phyloP scores from a whole-genome alignment of 805 yeast species.

The Isabelozyma gotoi region DNA sequence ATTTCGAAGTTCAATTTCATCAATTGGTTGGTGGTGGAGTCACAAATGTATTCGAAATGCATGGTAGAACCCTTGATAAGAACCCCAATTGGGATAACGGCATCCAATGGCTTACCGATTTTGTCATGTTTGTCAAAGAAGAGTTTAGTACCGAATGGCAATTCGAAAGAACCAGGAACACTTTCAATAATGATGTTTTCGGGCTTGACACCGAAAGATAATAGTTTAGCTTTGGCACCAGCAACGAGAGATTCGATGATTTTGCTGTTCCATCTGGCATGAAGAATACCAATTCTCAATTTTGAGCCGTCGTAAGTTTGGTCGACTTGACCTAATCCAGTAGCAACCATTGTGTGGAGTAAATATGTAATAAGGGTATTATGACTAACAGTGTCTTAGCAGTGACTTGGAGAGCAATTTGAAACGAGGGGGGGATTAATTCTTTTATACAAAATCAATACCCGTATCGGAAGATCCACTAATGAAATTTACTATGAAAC shows the following conservation, averaged over 20 bases:
- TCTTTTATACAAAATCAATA: not conserved
- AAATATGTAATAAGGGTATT: too few species aligned
- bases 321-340: slow-evolving; percentile 77
- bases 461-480: not conserved
- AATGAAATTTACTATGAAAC: too few species aligned
- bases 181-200: slow-evolving; percentile 78
- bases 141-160: slow-evolving; percentile 76
- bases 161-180: slow-evolving; percentile 94
- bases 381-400: not conserved
- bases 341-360: slow-evolving; percentile 58
- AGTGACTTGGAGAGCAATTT: too few species aligned
- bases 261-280: slow-evolving; percentile 90
- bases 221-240: slow-evolving; percentile 68
- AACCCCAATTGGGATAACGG: slow-evolving; percentile 90
- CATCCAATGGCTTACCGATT: slow-evolving; percentile 61
- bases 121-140: slow-evolving; percentile 45
- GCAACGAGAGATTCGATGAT: slow-evolving; percentile 77
- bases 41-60: slow-evolving; percentile 98
- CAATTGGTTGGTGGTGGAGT: slow-evolving; percentile 78
- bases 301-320: slow-evolving; percentile 65
- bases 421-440: not conserved
- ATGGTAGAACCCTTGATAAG: slow-evolving; percentile 94
- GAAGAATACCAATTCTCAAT: slow-evolving; percentile 80
- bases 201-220: slow-evolving; percentile 66
- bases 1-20: slow-evolving; percentile 77